These are phyloP conservation scores for Phoenix roebelenii DNA, from an alignment of 176 grass and related monocot genomes.

Conservation along the genomic window DNA sequence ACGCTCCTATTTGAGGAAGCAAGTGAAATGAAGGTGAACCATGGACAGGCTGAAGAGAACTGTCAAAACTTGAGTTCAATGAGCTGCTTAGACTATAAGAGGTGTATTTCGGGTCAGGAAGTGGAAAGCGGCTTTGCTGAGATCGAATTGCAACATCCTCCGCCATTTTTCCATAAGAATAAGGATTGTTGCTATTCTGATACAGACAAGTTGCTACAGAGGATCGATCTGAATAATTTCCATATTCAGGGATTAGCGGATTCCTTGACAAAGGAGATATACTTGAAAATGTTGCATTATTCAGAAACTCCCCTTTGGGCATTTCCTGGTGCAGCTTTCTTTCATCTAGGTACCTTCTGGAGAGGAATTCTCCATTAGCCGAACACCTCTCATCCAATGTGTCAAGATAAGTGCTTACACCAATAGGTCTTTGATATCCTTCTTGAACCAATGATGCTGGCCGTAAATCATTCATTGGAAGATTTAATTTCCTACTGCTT, in stretches of 20 bases:
- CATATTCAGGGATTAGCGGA: slow-evolving; percentile 14
- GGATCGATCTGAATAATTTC: slow-evolving; percentile 1
- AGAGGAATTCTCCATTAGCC: slow-evolving; percentile 16
- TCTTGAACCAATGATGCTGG: slow-evolving; percentile 24
- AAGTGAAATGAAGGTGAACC: no score
- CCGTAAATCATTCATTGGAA: slow-evolving; percentile 20
- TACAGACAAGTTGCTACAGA: slow-evolving; percentile 19
- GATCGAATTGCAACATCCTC: slow-evolving; percentile 17
- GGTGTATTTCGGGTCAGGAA: slow-evolving; percentile 6
- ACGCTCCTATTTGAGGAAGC: slow-evolving; percentile 23
- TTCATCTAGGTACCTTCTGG: slow-evolving; percentile 26
- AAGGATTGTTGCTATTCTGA: slow-evolving; percentile 13
- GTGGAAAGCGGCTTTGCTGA: slow-evolving; percentile 24
- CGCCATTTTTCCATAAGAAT: slow-evolving; percentile 22
- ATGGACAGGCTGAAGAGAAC: no score
- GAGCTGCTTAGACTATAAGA: slow-evolving; percentile 25
- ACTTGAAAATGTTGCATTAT: slow-evolving; percentile 28
- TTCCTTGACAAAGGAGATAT: slow-evolving; percentile 16
- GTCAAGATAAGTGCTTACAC: slow-evolving; percentile 9
- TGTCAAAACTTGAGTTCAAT: slow-evolving; percentile 11
- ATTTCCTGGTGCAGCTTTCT: slow-evolving; percentile 16
- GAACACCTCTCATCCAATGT: slow-evolving; percentile 18
- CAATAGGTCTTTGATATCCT: slow-evolving; percentile 10
- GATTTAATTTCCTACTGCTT: slow-evolving; percentile 8
- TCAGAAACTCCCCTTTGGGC: slow-evolving; percentile 6